Evolutionary conservation across 2,329 filamentous ascomycete genomes (phyloP).

Genomic region (Scedosporium aurantiacum): DNA sequence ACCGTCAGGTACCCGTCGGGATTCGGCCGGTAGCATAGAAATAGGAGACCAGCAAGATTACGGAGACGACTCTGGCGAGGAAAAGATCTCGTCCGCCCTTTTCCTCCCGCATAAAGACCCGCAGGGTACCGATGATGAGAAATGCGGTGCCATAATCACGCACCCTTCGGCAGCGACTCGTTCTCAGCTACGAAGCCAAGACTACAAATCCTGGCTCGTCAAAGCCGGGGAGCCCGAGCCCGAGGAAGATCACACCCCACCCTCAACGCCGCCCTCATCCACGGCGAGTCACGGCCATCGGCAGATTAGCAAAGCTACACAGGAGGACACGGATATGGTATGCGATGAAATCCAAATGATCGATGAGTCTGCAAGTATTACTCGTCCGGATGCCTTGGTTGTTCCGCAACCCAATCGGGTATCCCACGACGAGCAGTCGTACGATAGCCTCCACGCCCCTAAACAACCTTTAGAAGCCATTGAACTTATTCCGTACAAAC

Average conservation of each 20-base stretch:
- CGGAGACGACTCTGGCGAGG: constrained; percentile 57
- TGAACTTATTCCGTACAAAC: constrained; percentile 90
- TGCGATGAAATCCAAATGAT: background rate
- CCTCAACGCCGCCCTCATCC: constrained; percentile 6
- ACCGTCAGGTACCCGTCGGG: constrained; percentile 17
- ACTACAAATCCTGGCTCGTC: constrained; percentile 43
- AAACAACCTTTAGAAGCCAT: constrained; percentile 73
- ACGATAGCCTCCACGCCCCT: constrained; percentile 15
- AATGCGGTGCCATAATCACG: background rate
- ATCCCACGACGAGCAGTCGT: background rate
- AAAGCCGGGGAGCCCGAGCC: constrained; percentile 42
- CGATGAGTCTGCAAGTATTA: background rate
- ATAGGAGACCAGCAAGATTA: constrained; percentile 27
- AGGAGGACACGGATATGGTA: background rate
- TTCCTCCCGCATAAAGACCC: constrained; percentile 65
- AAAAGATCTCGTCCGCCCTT: constrained; percentile 78
- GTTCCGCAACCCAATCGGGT: background rate
- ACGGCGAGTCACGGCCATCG: constrained; percentile 4
- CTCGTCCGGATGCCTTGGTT: background rate
- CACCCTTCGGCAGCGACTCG: background rate
- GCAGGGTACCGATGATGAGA: constrained; percentile 16
- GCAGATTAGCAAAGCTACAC: background rate
- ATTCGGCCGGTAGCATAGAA: constrained; percentile 28
- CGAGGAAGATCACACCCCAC: constrained; percentile 18
- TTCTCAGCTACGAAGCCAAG: constrained; percentile 16